These are phyloP conservation scores for Ceratobasidium sp. DNA, from an alignment of 1,284 basidiomycete genomes.

Conservation along the genomic window DNA sequence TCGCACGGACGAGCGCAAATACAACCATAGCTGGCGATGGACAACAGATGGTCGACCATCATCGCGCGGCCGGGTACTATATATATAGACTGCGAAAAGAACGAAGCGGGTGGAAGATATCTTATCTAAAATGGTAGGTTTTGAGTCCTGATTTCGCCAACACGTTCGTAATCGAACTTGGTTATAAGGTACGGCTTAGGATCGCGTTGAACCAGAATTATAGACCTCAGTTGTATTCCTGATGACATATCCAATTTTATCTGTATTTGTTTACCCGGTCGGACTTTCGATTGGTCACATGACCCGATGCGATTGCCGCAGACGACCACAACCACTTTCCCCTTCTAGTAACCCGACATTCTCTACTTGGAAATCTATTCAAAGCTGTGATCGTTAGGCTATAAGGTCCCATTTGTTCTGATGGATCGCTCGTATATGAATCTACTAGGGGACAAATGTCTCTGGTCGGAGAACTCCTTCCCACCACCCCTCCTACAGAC, in stretches of 20 bases:
- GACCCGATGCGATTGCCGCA: neutral
- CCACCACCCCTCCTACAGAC: no score
- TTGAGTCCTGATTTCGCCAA: neutral
- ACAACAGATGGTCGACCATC: neutral
- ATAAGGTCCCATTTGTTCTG: neutral
- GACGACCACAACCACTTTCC: neutral
- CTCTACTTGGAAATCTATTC: neutral
- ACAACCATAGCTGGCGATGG: slow-evolving; percentile 18
- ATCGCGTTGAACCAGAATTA: neutral
- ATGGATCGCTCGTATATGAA: neutral
- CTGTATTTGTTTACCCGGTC: no score
- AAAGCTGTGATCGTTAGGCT: neutral
- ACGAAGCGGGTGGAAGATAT: slow-evolving; percentile 22
- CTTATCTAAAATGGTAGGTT: slow-evolving; percentile 29
- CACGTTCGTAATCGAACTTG: neutral
- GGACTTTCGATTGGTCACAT: neutral
- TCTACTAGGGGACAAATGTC: neutral
- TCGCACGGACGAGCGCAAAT: slow-evolving; percentile 23
- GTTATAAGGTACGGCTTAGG: slow-evolving; percentile 17
- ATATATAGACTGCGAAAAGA: slow-evolving; percentile 32
- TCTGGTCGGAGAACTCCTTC: neutral
- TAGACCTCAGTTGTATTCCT: no score
- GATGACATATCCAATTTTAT: no score
- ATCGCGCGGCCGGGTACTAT: slow-evolving; percentile 34
- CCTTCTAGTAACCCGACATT: neutral